Base-by-base conservation (phyloP, 495 filamentous ascomycete species). In the Aspergillus campestris region DNA sequence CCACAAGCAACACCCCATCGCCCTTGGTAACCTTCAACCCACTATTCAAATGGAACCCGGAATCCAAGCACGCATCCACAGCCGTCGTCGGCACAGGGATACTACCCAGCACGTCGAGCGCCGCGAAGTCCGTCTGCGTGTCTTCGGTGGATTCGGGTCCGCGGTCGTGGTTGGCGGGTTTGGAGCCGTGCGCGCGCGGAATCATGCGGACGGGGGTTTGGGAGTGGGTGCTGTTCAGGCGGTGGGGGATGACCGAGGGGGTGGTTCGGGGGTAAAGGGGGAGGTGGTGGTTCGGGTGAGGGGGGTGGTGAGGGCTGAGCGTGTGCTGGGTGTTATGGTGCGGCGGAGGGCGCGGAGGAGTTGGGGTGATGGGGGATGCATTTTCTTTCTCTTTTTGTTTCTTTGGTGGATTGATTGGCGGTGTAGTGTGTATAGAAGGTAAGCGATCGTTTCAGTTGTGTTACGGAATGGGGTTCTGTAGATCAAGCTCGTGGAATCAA, bases 51-150 rank as follows among this genome's bases (percentile, higher is more conserved):
- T 58, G 55, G 30, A 58, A 58, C 1, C 55, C 55, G 9, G 45
- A 44, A 31, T 58, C 55, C 9, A 58, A 44, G 37, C 44, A 49
- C 31, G 82, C 78, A 49, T 95, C 89, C n/a, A 98, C 77, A 0
- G 79, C 75, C 0, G 91, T 94, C 0, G 86, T 74, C 0, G 92
- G 92, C 4, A 78, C 67, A 0, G 89, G 82, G 7, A 82, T 75
- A 48, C 77, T 78, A n/a, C 78, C 82, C 7, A 96, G 75, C 8
- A 98, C 82, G 60, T 98, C 78, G 46, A 97, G 71, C 9, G 67
- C 64, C 10, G 57, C 65, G 51, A 96, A 87, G 66, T 94, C 85
- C 14, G 89, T 92, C 50, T 81, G 75, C 0, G 80, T 84, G 36
- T 74, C 66, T 68, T 84, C 81, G 29, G 64, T 61, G 31, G 75